These are phyloP conservation scores for Periconia sp. DNA, from an alignment of 2,329 filamentous ascomycete species.

Conservation along the genomic window DNA sequence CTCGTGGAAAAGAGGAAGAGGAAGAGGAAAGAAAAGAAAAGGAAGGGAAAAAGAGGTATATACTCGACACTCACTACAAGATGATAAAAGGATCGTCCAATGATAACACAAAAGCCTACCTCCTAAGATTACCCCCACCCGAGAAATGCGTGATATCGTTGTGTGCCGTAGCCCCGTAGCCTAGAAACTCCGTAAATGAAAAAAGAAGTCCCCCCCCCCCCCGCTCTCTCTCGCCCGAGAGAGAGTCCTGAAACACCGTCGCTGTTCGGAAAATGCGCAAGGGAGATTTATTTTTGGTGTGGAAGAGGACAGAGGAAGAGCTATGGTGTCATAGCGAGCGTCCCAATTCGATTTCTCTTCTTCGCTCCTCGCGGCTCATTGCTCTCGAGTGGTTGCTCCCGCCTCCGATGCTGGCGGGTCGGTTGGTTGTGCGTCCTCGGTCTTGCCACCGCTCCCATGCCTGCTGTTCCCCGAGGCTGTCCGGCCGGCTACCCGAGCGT, in stretches of 20 bases:
- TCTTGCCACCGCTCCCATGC: conserved; percentile 38
- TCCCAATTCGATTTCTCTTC: conserved; percentile 50
- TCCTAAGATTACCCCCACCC: neutral
- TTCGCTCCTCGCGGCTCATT: conserved; percentile 46
- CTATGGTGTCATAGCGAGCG: too few relatives aligned
- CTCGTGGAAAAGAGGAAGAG: too few relatives aligned
- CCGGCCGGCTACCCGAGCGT: conserved; percentile 31
- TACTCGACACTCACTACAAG: too few relatives aligned
- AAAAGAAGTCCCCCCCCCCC: too few relatives aligned
- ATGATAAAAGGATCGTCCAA: conserved; percentile 9
- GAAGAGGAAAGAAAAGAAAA: too few relatives aligned
- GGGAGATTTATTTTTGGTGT: conserved; percentile 1
- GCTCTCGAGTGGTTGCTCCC: conserved; percentile 39
- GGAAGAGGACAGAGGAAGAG: too few relatives aligned
- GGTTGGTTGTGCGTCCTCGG: conserved; percentile 33
- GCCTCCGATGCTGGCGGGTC: conserved; percentile 30
- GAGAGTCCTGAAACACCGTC: conserved; percentile 13
- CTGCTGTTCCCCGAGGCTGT: conserved; percentile 35
- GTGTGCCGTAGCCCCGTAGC: too few relatives aligned
- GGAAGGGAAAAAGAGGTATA: too few relatives aligned
- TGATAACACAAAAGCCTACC: neutral
- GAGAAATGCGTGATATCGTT: neutral
- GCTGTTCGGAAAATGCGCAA: conserved; percentile 13
- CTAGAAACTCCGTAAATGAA: too few relatives aligned
- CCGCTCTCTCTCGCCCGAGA: too few relatives aligned